These are phyloP conservation scores for Sporisorium reilianum DNA, from an alignment of 1,284 basidiomycete species.

Conservation along the genomic window DNA sequence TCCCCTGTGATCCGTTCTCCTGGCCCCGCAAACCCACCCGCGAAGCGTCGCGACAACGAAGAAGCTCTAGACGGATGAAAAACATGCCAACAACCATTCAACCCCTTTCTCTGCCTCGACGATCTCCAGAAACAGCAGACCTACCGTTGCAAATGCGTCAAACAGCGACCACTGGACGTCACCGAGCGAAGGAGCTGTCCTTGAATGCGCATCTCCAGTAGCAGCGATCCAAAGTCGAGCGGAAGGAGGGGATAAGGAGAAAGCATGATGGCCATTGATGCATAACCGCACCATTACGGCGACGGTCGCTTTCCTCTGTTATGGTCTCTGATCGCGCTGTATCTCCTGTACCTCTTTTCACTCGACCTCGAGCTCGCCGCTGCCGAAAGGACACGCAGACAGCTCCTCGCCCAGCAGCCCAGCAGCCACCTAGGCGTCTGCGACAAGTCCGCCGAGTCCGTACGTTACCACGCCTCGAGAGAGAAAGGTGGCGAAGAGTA, in stretches of 20 bases:
- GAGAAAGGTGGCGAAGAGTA: neutral
- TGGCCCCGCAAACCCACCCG: slow-evolving; percentile 1
- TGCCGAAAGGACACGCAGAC: slow-evolving; percentile 1
- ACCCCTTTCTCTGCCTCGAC: neutral
- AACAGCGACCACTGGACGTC: slow-evolving; percentile 11
- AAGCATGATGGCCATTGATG: slow-evolving; percentile 37
- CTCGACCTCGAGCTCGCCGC: neutral
- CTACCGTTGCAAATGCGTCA: slow-evolving; percentile 6
- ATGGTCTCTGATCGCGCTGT: slow-evolving; percentile 42
- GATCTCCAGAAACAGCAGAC: slow-evolving; percentile 29
- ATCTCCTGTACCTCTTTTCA: neutral
- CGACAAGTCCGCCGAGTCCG: slow-evolving; percentile 15
- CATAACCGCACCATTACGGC: slow-evolving; percentile 43
- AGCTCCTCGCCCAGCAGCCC: neutral
- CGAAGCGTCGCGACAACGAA: slow-evolving; percentile 22
- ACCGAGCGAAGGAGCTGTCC: neutral
- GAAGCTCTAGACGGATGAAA: neutral
- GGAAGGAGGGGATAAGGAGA: neutral
- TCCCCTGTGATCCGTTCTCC: slow-evolving; percentile 13
- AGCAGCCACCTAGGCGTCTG: slow-evolving; percentile 1
- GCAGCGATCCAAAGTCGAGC: neutral
- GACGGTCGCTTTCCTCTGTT: slow-evolving; percentile 49
- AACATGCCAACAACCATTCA: slow-evolving; percentile 27
- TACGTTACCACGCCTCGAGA: slow-evolving; percentile 33
- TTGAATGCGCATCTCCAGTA: slow-evolving; percentile 11